Evolutionary conservation across 331 rosid species (phyloP).

Genomic region (Cucumis variabilis): DNA sequence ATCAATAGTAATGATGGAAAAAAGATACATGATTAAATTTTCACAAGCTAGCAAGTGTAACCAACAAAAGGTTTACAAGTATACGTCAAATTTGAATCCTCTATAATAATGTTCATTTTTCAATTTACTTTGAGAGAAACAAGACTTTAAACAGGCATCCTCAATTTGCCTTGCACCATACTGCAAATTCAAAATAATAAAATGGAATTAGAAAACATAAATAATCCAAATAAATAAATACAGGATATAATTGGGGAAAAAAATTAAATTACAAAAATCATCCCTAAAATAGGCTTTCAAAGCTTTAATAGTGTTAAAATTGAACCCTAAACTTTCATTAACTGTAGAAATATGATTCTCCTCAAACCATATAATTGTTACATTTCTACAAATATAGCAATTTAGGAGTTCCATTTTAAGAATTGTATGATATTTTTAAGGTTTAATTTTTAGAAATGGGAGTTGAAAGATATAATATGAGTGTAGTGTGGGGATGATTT

Average conservation of each 20-base stretch:
- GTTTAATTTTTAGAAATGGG: too few species aligned
- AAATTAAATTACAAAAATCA: too few species aligned
- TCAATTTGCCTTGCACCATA: neutral
- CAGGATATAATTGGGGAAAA: neutral
- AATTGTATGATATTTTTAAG: too few species aligned
- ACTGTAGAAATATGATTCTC: too few species aligned
- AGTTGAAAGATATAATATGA: too few species aligned
- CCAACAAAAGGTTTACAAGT: neutral
- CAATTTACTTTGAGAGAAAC: neutral
- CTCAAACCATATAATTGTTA: too few species aligned
- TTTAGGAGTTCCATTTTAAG: too few species aligned
- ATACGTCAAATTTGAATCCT: neutral
- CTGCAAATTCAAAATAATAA: constrained; percentile 17
- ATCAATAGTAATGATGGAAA: neutral
- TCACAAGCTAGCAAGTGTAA: neutral
- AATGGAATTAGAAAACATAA: neutral
- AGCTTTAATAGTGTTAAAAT: too few species aligned
- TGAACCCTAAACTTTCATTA: too few species aligned
- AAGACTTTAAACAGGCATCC: constrained; percentile 59
- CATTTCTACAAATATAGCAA: neutral
- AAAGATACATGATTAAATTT: too few species aligned
- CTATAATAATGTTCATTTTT: neutral
- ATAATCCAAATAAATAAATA: neutral
- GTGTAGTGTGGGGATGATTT: too few species aligned
- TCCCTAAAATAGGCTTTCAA: too few species aligned